phyloP scores from a whole-genome alignment of 2,329 filamentous ascomycete species.

The Didymosphaeria variabile region DNA sequence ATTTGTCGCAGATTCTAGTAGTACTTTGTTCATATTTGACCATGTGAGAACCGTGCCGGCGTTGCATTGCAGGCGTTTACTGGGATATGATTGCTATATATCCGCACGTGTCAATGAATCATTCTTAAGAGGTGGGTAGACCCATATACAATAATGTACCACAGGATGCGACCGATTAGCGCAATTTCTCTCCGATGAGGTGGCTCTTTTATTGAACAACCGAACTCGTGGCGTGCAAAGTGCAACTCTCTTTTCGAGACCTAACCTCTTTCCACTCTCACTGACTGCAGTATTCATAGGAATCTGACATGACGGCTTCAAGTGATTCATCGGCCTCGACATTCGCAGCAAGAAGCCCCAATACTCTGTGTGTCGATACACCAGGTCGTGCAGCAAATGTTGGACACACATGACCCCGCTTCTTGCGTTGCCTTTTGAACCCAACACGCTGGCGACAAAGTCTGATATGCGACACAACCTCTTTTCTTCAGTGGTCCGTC shows the following conservation, averaged over 20 bases:
- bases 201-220: background rate
- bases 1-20: constrained; percentile 8
- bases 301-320: background rate
- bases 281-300: background rate
- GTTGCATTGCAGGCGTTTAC: constrained; percentile 38
- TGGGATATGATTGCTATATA: constrained; percentile 12
- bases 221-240: no score
- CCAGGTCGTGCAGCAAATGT: background rate
- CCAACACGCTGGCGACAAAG: background rate
- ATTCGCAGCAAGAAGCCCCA: background rate
- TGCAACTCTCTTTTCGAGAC: background rate
- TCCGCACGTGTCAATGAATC: constrained; percentile 2
- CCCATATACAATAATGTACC: constrained; percentile 2
- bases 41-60: background rate
- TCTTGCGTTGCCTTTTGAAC: background rate
- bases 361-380: background rate
- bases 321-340: background rate
- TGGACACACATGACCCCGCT: background rate
- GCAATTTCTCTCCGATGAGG: background rate
- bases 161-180: background rate
- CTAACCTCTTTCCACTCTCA: background rate
- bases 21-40: background rate
- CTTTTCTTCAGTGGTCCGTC: background rate
- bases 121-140: background rate
- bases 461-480: background rate